Evolutionary conservation across 768 basidiomycete genomes (phyloP).

Genomic region (Auricularia sp.): DNA sequence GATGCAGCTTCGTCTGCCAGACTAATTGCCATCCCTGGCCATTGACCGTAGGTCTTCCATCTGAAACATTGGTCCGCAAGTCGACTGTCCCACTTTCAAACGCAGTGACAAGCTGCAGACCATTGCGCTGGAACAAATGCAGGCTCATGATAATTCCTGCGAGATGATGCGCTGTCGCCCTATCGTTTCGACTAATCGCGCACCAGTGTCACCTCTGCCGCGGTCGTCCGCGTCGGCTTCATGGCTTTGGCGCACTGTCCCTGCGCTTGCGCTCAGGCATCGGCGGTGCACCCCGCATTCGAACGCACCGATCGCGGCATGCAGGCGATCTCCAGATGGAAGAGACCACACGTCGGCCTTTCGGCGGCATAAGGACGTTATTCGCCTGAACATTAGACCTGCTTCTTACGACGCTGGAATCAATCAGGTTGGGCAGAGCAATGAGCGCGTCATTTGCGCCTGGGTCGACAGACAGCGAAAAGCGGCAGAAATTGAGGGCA

Average conservation of each 20-base stretch:
- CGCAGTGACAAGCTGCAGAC: constrained; percentile 56
- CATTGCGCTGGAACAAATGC: constrained; percentile 42
- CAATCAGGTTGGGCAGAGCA: constrained; percentile 79
- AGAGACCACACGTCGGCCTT: constrained; percentile 86
- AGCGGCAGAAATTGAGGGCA: constrained; percentile 87
- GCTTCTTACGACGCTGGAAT: constrained; percentile 63
- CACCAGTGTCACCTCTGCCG: neutral
- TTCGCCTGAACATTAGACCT: neutral
- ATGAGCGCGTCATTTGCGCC: constrained; percentile 36
- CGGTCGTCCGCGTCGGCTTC: neutral
- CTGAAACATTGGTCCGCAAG: constrained; percentile 34
- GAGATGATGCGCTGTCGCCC: neutral
- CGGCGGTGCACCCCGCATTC: constrained; percentile 10
- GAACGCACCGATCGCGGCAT: constrained; percentile 73
- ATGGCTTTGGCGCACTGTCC: neutral
- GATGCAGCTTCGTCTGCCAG: constrained; percentile 60
- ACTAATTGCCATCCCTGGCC: constrained; percentile 63
- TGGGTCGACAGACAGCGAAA: constrained; percentile 40
- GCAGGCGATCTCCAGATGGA: constrained; percentile 56
- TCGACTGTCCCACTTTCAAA: constrained; percentile 88
- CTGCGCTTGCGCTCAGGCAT: neutral
- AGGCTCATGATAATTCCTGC: constrained; percentile 85
- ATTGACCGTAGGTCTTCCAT: constrained; percentile 45
- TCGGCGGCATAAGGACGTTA: neutral
- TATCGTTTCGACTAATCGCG: neutral